Evolutionary conservation across 352 stramenopile species (phyloP).

Genomic region (Phytopythium kandeliae): DNA sequence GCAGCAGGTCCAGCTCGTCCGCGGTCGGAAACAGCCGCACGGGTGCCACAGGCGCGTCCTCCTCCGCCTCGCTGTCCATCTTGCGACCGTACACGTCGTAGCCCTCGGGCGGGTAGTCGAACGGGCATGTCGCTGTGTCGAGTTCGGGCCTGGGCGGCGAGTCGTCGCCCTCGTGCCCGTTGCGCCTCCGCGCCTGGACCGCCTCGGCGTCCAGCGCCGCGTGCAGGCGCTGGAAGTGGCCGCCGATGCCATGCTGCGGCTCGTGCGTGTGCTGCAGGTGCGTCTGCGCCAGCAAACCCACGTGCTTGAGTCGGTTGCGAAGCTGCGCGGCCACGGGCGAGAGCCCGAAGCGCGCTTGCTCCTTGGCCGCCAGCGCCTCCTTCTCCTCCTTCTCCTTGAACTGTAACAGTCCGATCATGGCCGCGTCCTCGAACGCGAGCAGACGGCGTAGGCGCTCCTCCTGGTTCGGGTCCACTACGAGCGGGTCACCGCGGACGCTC

Average conservation of each 20-base stretch:
- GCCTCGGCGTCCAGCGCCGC: constrained; percentile 22
- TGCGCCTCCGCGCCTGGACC: background rate
- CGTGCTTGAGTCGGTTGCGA: constrained; percentile 63
- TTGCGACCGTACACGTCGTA: constrained; percentile 29
- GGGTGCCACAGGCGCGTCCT: background rate
- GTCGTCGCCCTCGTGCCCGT: background rate
- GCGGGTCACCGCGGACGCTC: background rate
- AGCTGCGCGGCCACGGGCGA: constrained; percentile 46
- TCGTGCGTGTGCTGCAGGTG: constrained; percentile 21
- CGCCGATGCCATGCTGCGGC: constrained; percentile 45
- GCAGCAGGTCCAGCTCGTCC: constrained; percentile 46
- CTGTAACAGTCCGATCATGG: constrained; percentile 55
- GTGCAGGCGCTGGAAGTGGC: constrained; percentile 59
- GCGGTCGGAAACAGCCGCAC: constrained; percentile 39
- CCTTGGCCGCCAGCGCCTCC: constrained; percentile 23
- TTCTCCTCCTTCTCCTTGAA: constrained; percentile 52
- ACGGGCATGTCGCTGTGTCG: constrained; percentile 15
- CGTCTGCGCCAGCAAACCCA: constrained; percentile 38
- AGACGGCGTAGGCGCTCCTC: constrained; percentile 32
- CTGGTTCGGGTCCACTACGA: constrained; percentile 1
- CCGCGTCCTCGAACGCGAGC: constrained; percentile 46
- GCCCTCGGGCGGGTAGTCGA: constrained; percentile 25
- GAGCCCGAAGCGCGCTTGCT: constrained; percentile 32
- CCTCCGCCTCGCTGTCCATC: constrained; percentile 14
- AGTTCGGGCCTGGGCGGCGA: background rate